phyloP scores from a whole-genome alignment of 2,329 filamentous ascomycete species.

The Cordyceps militaris region DNA sequence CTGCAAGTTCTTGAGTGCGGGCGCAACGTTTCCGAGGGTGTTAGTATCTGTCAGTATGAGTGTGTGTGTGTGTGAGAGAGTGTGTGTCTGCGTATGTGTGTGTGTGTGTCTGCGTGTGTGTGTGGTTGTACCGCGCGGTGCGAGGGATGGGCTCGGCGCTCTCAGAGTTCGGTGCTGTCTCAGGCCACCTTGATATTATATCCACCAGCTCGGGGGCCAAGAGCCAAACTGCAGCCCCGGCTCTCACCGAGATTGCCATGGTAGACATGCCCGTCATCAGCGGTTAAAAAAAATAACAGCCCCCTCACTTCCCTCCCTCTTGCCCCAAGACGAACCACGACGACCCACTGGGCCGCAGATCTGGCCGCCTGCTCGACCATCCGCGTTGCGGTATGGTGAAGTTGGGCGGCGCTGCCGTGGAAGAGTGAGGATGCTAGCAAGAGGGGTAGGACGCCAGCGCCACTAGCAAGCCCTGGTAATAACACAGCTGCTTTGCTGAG shows the following conservation, averaged over 20 bases:
- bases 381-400: not conserved
- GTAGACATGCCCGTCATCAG: slow-evolving; percentile 8
- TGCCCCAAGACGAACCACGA: slow-evolving; percentile 29
- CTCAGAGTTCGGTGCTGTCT: slow-evolving; percentile 10
- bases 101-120: slow-evolving; percentile 9
- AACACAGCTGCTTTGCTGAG: slow-evolving; percentile 20
- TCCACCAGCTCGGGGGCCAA: slow-evolving; percentile 11
- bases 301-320: slow-evolving; percentile 1
- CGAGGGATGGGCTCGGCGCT: slow-evolving; percentile 5
- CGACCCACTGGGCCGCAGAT: slow-evolving; percentile 36
- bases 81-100: slow-evolving; percentile 6
- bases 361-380: slow-evolving; percentile 22
- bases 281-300: slow-evolving; percentile 5
- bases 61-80: slow-evolving; percentile 5
- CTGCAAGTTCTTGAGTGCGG: not conserved
- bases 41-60: slow-evolving; percentile 4
- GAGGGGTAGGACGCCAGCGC: slow-evolving; percentile 5
- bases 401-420: slow-evolving; percentile 11
- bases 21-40: not conserved
- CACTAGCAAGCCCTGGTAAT: slow-evolving; percentile 20
- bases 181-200: slow-evolving; percentile 14
- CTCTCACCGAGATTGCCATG: slow-evolving; percentile 28
- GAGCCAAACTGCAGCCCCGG: slow-evolving; percentile 27
- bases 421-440: not conserved
- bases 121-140: not conserved